These are phyloP conservation scores for Wolfiporia cocos DNA, from an alignment of 1,284 basidiomycete species.

Conservation along the genomic window DNA sequence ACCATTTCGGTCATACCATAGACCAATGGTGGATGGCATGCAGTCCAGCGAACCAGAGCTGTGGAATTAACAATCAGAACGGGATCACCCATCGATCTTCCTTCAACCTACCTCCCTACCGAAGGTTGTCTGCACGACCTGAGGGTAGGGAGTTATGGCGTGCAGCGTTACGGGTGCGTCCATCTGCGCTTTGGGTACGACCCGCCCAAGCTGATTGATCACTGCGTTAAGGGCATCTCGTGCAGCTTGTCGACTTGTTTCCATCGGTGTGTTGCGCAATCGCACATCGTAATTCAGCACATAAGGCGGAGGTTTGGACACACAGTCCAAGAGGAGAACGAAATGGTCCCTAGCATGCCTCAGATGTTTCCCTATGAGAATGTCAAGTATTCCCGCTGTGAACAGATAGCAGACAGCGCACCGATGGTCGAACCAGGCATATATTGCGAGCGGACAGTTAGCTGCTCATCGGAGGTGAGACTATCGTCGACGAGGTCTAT, in stretches of 20 bases:
- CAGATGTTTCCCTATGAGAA: slow-evolving; percentile 66
- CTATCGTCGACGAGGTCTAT: slow-evolving; percentile 62
- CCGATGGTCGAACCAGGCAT: slow-evolving; percentile 82
- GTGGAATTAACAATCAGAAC: background rate
- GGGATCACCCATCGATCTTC: too few species aligned
- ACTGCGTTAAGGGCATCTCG: slow-evolving; percentile 46
- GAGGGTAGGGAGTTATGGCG: slow-evolving; percentile 73
- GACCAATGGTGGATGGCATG: slow-evolving; percentile 86
- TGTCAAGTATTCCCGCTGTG: background rate
- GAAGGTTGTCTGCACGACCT: slow-evolving; percentile 70
- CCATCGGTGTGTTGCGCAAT: slow-evolving; percentile 76
- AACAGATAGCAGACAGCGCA: slow-evolving; percentile 22
- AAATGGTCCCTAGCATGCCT: slow-evolving; percentile 81
- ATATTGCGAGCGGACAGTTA: slow-evolving; percentile 58
- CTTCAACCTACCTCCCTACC: slow-evolving; percentile 79
- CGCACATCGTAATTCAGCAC: slow-evolving; percentile 71
- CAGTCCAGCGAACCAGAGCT: slow-evolving; percentile 84
- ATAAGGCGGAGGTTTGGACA: slow-evolving; percentile 43
- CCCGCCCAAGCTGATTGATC: slow-evolving; percentile 48
- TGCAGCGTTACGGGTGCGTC: slow-evolving; percentile 58
- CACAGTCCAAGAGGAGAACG: slow-evolving; percentile 52
- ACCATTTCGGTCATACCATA: too few species aligned
- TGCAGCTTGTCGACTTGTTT: slow-evolving; percentile 57
- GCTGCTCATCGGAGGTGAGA: slow-evolving; percentile 60
- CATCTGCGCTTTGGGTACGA: slow-evolving; percentile 42